Evolutionary conservation across 345 rosid species (phyloP).

Genomic region (Lumnitzera racemosa): DNA sequence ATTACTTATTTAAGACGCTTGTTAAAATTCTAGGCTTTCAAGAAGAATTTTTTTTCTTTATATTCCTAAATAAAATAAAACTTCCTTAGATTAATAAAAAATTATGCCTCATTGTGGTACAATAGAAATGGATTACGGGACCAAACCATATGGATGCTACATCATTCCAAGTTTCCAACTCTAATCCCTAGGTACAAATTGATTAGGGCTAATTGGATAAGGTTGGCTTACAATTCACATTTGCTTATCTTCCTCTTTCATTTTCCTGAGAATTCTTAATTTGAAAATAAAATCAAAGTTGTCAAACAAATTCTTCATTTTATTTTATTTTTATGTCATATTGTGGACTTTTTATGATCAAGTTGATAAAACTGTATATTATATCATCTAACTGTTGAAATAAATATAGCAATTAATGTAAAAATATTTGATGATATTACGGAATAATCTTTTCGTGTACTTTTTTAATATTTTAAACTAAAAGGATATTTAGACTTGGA

Average conservation of each 20-base stretch:
- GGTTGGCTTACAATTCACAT: slow-evolving; percentile 6
- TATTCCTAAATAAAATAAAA: neutral
- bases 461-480: neutral
- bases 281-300: too few species aligned
- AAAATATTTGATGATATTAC: too few species aligned
- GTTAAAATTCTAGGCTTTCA: too few species aligned
- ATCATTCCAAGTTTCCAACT: slow-evolving; percentile 6
- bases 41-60: too few species aligned
- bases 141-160: slow-evolving; percentile 4
- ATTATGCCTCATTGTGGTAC: neutral
- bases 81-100: neutral
- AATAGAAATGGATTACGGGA: neutral
- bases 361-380: too few species aligned
- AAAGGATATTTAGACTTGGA: neutral
- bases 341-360: neutral
- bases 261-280: too few species aligned
- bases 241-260: neutral
- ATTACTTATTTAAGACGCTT: too few species aligned
- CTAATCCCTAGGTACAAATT: slow-evolving; percentile 25
- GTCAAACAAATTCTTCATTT: too few species aligned
- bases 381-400: too few species aligned
- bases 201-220: slow-evolving; percentile 24
- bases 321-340: too few species aligned
- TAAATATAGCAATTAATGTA: too few species aligned
- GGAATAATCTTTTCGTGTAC: too few species aligned